A percentile compares a stretch with the other conserved stretches of the same genome.
Evolutionary conservation across 352 stramenopile genomes (phyloP).

Genomic region (Globisporangium rhizosaccharum): DNA sequence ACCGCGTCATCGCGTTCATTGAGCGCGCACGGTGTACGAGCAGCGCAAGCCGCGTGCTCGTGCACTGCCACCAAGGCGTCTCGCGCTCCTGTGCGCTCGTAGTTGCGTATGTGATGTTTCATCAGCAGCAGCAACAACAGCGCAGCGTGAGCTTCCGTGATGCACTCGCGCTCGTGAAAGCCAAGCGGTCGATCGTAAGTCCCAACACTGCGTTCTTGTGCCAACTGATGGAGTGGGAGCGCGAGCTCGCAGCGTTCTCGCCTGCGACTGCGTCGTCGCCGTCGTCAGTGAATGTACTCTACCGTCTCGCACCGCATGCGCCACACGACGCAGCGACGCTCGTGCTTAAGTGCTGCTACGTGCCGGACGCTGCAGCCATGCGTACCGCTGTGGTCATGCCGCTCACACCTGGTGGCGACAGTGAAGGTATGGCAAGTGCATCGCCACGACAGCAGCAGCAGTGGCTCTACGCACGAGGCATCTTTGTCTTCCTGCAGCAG

Average conservation of each 20-base stretch:
- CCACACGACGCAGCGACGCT: slow-evolving; percentile 33
- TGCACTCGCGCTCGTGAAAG: slow-evolving; percentile 35
- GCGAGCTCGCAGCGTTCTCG: slow-evolving; percentile 20
- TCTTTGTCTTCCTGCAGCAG: slow-evolving; percentile 38
- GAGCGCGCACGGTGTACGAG: slow-evolving; percentile 11
- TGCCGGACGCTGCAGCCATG: slow-evolving; percentile 1
- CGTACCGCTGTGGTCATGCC: slow-evolving; percentile 9
- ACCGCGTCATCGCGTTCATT: slow-evolving; percentile 42
- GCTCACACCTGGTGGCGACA: background rate
- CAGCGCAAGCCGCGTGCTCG: slow-evolving; percentile 23
- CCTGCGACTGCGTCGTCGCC: background rate
- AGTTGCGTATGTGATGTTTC: slow-evolving; percentile 56
- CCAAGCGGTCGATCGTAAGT: slow-evolving; percentile 40
- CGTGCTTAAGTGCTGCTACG: slow-evolving; percentile 50
- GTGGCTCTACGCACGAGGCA: slow-evolving; percentile 30
- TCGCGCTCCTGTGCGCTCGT: slow-evolving; percentile 64
- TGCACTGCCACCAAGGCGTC: slow-evolving; percentile 72
- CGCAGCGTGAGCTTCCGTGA: slow-evolving; percentile 12
- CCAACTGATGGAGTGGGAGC: slow-evolving; percentile 63
- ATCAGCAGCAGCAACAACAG: slow-evolving; percentile 21
- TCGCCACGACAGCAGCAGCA: background rate
- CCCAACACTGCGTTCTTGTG: slow-evolving; percentile 64
- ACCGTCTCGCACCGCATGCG: slow-evolving; percentile 42
- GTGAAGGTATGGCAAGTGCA: too few species aligned
- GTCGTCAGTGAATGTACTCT: slow-evolving; percentile 18